A percentile compares a stretch with the other conserved stretches of the same genome.
Conservation (phyloP, 176 grass and related monocot genomes). For the Oryza officinalis region DNA sequence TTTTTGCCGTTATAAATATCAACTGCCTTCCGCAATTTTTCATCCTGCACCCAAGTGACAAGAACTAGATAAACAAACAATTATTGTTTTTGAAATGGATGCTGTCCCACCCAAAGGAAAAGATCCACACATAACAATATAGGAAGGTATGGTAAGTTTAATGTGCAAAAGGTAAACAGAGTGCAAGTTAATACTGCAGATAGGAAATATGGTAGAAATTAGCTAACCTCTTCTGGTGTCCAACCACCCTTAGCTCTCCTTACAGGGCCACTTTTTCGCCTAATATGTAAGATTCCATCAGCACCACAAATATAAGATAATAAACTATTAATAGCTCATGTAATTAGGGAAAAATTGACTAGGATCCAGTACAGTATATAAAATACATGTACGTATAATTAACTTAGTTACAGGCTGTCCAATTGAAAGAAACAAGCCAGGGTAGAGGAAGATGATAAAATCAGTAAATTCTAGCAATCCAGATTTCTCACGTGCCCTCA, state of each 20-base stretch:
- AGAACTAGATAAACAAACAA: conserved; percentile 10
- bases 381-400: background rate
- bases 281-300: conserved; percentile 37
- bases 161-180: background rate
- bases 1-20: conserved; percentile 69
- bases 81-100: background rate
- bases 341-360: conserved; percentile 8
- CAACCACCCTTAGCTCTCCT: conserved; percentile 94
- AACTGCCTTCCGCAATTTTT: conserved; percentile 74
- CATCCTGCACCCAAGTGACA: conserved; percentile 60
- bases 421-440: conserved; percentile 1
- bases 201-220: conserved; percentile 2
- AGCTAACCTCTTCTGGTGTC: conserved; percentile 69
- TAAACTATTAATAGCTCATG: background rate
- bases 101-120: background rate
- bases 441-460: background rate
- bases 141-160: background rate
- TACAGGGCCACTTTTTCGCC: conserved; percentile 78
- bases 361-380: background rate
- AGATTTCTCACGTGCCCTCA: background rate
- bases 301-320: conserved; percentile 4
- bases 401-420: background rate
- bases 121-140: background rate
- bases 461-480: background rate
- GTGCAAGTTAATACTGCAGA: background rate